A percentile compares a stretch with the other conserved stretches of the same genome.
Conservation (phyloP, 441 rosid species). For the Rhodomyrtus psidioides region DNA sequence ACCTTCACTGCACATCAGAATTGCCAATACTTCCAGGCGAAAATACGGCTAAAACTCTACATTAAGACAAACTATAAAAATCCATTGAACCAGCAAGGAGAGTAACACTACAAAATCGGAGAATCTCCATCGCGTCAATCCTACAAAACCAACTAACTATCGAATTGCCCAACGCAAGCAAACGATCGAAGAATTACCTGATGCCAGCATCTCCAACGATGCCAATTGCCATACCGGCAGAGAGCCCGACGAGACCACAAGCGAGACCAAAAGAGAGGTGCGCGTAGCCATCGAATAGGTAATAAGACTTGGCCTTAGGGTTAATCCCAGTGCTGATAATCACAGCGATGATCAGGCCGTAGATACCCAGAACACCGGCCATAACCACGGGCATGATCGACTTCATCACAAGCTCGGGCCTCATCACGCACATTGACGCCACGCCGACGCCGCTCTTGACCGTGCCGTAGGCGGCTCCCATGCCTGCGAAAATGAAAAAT, state of each 20-base stretch:
- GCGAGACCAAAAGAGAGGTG: slow-evolving; percentile 7
- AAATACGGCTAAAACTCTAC: too few species aligned
- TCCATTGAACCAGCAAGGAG: background rate
- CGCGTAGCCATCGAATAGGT: slow-evolving; percentile 5
- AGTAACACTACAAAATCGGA: background rate
- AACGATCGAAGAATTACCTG: background rate
- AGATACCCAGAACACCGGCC: slow-evolving; percentile 8
- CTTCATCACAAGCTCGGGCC: too few species aligned
- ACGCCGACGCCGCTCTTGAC: too few species aligned
- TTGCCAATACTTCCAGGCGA: too few species aligned
- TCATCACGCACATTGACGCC: too few species aligned
- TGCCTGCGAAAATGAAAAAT: too few species aligned
- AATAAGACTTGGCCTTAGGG: slow-evolving; percentile 6
- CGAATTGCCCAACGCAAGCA: background rate
- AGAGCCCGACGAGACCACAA: slow-evolving; percentile 7
- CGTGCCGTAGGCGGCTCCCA: too few species aligned
- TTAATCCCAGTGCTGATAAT: slow-evolving; percentile 9
- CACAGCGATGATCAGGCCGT: slow-evolving; percentile 8
- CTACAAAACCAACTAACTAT: background rate
- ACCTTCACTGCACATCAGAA: too few species aligned
- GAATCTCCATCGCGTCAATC: background rate
- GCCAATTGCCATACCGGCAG: slow-evolving; percentile 9
- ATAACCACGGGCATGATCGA: slow-evolving; percentile 7
- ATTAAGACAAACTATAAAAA: background rate
- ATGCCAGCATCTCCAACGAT: slow-evolving; percentile 4